phyloP scores from a whole-genome alignment of 352 stramenopile genomes.

The Thalassiosira ordinaria region DNA sequence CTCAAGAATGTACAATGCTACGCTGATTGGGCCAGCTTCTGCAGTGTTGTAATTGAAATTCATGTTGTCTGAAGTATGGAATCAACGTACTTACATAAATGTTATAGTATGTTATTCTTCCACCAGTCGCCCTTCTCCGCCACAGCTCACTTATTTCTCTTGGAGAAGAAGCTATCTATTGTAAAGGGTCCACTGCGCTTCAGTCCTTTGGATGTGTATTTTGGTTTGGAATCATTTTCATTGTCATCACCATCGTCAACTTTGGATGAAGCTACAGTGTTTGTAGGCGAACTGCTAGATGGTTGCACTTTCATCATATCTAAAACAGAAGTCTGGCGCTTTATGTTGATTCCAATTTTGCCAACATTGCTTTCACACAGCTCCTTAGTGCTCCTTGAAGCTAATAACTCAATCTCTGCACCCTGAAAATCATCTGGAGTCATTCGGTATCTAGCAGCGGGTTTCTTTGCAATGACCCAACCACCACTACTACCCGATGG shows the following conservation, averaged over 20 bases:
- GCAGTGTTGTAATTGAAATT: too few species aligned
- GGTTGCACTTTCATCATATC: constrained; percentile 31
- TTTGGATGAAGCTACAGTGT: too few species aligned
- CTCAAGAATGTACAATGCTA: too few species aligned
- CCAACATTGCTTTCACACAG: neutral
- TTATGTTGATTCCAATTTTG: neutral
- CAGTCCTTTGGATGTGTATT: neutral
- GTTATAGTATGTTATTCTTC: too few species aligned
- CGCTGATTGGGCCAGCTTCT: too few species aligned
- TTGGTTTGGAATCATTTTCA: too few species aligned
- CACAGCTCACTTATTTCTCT: too few species aligned
- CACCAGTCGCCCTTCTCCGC: too few species aligned
- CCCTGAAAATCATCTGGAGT: constrained; percentile 30
- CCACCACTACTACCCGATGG: constrained; percentile 17
- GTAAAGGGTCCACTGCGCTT: constrained; percentile 11
- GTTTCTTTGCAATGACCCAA: constrained; percentile 36
- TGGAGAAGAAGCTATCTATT: constrained; percentile 15
- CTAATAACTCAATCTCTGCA: constrained; percentile 30
- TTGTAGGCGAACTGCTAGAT: neutral
- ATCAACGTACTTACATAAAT: too few species aligned
- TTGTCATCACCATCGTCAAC: too few species aligned
- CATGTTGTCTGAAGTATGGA: too few species aligned
- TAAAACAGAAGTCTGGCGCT: constrained; percentile 4
- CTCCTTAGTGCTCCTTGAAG: neutral
- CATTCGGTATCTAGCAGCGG: constrained; percentile 41